phyloP scores from a whole-genome alignment of 2,329 filamentous ascomycete genomes.

The Botryotinia calthae region DNA sequence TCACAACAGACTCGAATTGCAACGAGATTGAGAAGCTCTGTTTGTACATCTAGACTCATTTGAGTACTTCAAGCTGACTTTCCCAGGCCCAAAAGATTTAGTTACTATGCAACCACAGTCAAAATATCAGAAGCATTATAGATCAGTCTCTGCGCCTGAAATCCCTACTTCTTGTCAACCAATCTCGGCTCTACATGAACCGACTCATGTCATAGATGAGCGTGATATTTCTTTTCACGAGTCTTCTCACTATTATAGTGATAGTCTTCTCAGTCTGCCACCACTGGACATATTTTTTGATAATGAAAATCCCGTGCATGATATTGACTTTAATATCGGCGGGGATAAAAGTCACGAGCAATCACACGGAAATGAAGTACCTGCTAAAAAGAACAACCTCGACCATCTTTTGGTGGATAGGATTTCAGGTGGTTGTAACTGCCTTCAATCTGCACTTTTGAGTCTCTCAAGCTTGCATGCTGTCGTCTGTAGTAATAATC shows the following conservation, averaged over 20 bases:
- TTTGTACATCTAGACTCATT: background rate
- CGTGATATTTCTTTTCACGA: background rate
- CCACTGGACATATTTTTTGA: background rate
- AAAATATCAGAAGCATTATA: background rate
- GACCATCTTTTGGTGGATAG: background rate
- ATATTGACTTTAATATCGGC: background rate
- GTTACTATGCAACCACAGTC: background rate
- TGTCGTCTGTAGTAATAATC: background rate
- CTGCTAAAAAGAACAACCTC: background rate
- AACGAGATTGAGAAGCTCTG: background rate
- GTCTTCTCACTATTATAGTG: background rate
- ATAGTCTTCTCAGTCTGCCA: background rate
- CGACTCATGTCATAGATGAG: background rate
- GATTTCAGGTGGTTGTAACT: background rate
- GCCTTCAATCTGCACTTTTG: background rate
- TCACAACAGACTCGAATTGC: background rate
- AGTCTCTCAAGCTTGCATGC: conserved; percentile 1
- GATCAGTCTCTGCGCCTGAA: background rate
- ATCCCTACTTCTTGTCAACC: background rate
- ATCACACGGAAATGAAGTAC: background rate
- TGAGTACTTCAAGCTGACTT: background rate
- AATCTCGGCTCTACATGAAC: background rate
- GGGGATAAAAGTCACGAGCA: background rate
- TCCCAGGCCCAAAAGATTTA: background rate
- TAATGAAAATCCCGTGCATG: background rate